These are phyloP conservation scores for Termitomyces sp. DNA, from an alignment of 768 basidiomycete genomes.

Conservation along the genomic window DNA sequence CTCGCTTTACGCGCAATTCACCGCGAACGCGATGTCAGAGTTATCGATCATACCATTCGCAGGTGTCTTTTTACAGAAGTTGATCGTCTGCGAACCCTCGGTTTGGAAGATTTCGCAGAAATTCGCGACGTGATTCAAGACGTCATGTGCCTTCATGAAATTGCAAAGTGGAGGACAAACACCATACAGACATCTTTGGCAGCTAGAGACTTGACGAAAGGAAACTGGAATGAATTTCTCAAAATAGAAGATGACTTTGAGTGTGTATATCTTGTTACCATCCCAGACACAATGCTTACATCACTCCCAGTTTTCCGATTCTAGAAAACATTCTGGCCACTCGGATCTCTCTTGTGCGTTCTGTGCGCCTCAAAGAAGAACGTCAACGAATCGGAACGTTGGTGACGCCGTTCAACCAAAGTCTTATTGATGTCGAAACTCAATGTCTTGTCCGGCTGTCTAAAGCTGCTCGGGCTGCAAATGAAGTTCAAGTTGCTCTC, in stretches of 20 bases:
- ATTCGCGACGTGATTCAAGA: slow-evolving; percentile 68
- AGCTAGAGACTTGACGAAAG: slow-evolving; percentile 30
- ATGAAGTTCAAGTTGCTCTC: slow-evolving; percentile 77
- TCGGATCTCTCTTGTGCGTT: slow-evolving; percentile 77
- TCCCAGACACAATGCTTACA: not conserved
- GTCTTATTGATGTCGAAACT: slow-evolving; percentile 62
- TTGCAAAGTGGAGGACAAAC: slow-evolving; percentile 58
- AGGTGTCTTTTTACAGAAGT: slow-evolving; percentile 58
- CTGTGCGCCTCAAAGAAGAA: slow-evolving; percentile 66
- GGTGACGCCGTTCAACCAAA: slow-evolving; percentile 47
- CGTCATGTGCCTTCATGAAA: slow-evolving; percentile 80
- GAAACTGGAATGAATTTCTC: slow-evolving; percentile 42
- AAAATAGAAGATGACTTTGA: slow-evolving; percentile 58
- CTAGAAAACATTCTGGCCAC: slow-evolving; percentile 81
- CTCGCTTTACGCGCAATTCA: slow-evolving; percentile 78
- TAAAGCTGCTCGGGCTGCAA: slow-evolving; percentile 63
- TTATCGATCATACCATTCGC: slow-evolving; percentile 50
- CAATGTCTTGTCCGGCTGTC: slow-evolving; percentile 71
- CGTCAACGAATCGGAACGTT: slow-evolving; percentile 76
- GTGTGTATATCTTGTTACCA: slow-evolving; percentile 41
- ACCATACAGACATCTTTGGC: slow-evolving; percentile 32
- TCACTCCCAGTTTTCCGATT: slow-evolving; percentile 53
- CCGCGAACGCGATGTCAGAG: slow-evolving; percentile 61
- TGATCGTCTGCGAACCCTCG: slow-evolving; percentile 58
- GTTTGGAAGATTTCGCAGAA: slow-evolving; percentile 78